Evolutionary conservation across 495 filamentous ascomycete genomes (phyloP), one percentile per base, ranked within the genome.

Genomic region (Xylaria bambusicola): DNA sequence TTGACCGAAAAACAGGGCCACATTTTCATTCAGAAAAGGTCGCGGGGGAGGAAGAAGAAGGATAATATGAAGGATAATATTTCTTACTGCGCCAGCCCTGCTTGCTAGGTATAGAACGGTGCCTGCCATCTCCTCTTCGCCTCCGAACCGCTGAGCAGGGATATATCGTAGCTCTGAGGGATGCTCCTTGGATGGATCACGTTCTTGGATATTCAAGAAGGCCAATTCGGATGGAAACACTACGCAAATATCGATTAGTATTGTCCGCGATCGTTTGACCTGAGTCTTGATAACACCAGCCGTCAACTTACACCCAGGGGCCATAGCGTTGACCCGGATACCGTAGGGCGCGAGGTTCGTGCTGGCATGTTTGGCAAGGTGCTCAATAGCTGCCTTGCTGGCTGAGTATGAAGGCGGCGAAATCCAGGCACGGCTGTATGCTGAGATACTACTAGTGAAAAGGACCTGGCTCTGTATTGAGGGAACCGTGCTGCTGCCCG

Each of bases 271-370:
- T 26, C 20, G 3, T 20, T 3, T 1, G 2, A 8, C 4, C 1
- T 3, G 18, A 24, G 17, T 13, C 3, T 26, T 1, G 12, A 26
- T 26, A 0, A n/a, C 2, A 41, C 10, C 5, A 15, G 15, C 26
- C 0, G 3, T 36, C 1, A 33, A 76, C 77, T 73, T 66, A 83
- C 81, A 59, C 9, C 85, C 86, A 20, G 84, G 84, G 8, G 82
- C 78, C 36, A 87, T 71, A 3, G 77, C 78, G 72, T 86, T 87
- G 21, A 77, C 72, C 0, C 85, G 72, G 40, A 87, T 86, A 23
- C 73, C 64, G 52, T 81, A 81, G 6, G 68, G 66, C 3, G 64
- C 66, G 7, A 84, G 67, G 26, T 48, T 64, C 0, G 80, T 84
- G 12, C 78, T 69, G 15, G 83, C 62, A 62, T 77, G 67, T 72